Conservation (phyloP, 2,329 filamentous ascomycete species). For the Blastomyces emzantsi region DNA sequence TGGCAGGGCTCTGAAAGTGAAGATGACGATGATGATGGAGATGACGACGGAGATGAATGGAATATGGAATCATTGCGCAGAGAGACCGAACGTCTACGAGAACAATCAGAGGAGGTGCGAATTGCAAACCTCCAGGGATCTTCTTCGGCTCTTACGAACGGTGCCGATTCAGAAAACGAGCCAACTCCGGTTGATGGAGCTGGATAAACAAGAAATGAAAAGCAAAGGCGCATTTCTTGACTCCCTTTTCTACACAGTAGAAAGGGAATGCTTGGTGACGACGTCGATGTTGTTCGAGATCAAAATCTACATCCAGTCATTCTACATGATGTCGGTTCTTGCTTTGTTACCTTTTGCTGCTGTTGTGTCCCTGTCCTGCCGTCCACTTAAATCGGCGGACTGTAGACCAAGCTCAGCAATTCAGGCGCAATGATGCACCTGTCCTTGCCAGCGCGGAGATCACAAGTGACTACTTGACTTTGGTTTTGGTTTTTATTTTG, state of each 20-base stretch:
- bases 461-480: not conserved
- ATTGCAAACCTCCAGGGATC: slow-evolving; percentile 33
- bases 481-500: not conserved
- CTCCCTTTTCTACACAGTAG: not conserved
- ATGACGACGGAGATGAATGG: slow-evolving; percentile 37
- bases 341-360: not conserved
- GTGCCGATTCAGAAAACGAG: not conserved
- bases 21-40: slow-evolving; percentile 52
- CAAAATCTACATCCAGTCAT: not conserved
- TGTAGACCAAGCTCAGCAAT: not conserved
- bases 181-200: slow-evolving; percentile 12
- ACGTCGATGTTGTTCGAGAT: not conserved
- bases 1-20: slow-evolving; percentile 62
- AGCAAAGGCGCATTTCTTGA: not conserved
- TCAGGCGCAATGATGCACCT: not conserved
- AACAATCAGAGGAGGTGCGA: slow-evolving; percentile 69
- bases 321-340: slow-evolving; percentile 4
- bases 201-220: slow-evolving; percentile 7
- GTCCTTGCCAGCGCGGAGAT: not conserved
- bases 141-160: not conserved
- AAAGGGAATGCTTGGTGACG: not conserved
- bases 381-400: not conserved
- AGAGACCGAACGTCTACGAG: slow-evolving; percentile 71
- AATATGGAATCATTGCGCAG: slow-evolving; percentile 71
- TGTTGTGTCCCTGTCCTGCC: not conserved